A percentile compares a stretch with the other conserved stretches of the same genome.
These are phyloP conservation scores for Ophiostoma perfectum DNA, from an alignment of 2,329 filamentous ascomycete genomes.

Conservation along the genomic window DNA sequence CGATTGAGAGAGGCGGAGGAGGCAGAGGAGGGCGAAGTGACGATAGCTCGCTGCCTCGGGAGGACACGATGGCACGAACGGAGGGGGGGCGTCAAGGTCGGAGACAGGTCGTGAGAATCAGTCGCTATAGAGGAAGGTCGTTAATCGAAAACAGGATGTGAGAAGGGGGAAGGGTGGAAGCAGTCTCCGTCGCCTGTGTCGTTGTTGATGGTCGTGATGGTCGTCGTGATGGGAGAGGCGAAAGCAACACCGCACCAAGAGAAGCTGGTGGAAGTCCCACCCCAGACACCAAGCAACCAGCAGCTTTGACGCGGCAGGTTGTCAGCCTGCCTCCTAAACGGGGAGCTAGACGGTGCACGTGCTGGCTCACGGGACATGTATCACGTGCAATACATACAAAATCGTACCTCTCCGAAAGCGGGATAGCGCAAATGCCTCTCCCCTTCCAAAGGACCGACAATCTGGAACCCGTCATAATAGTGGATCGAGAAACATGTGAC, in stretches of 20 bases:
- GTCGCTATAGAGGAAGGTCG: neutral
- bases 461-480: neutral
- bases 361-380: neutral
- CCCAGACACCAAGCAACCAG: constrained; percentile 13
- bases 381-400: neutral
- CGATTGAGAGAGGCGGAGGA: neutral
- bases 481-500: neutral
- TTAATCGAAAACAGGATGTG: neutral
- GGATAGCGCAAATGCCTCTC: neutral
- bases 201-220: constrained; percentile 3
- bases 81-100: neutral
- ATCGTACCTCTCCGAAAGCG: neutral
- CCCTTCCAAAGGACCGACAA: neutral
- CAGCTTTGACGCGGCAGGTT: constrained; percentile 22
- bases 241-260: neutral
- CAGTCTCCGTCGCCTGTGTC: neutral
- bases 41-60: constrained; percentile 2
- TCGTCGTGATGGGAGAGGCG: constrained; percentile 14
- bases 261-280: constrained; percentile 20
- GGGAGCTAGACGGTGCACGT: neutral
- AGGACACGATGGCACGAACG: neutral
- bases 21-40: neutral
- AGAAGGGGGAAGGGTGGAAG: neutral
- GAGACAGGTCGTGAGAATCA: neutral
- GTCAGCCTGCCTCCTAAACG: constrained; percentile 20